phyloP scores from a whole-genome alignment of 768 basidiomycete species.

The Lactarius trivialis region DNA sequence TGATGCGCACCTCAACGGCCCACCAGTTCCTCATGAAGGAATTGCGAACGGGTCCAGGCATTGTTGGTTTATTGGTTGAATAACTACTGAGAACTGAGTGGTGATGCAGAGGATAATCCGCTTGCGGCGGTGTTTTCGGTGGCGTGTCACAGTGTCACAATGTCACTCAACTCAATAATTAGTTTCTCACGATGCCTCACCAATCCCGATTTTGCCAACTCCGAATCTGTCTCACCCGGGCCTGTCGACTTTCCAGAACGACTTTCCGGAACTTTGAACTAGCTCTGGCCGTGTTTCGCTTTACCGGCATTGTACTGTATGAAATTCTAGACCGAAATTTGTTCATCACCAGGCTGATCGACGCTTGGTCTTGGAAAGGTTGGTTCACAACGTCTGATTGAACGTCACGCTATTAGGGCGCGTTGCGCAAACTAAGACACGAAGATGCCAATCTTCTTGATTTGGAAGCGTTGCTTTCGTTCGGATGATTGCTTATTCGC shows the following conservation, averaged over 20 bases:
- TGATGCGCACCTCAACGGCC: slow-evolving; percentile 21
- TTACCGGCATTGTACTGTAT: background rate
- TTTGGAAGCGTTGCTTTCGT: background rate
- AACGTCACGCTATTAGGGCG: too few relatives aligned
- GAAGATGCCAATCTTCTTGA: background rate
- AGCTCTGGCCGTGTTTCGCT: background rate
- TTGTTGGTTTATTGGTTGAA: background rate
- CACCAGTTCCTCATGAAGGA: slow-evolving; percentile 23
- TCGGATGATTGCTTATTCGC: background rate
- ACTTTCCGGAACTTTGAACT: background rate
- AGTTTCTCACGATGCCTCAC: background rate
- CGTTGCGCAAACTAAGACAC: background rate
- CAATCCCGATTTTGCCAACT: background rate
- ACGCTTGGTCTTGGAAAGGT: background rate
- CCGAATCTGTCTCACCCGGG: background rate
- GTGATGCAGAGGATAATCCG: background rate
- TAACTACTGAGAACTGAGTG: slow-evolving; percentile 1
- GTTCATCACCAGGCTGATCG: background rate
- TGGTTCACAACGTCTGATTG: background rate
- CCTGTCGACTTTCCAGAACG: background rate
- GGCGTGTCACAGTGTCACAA: background rate
- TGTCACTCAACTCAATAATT: background rate
- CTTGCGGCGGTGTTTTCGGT: slow-evolving; percentile 2
- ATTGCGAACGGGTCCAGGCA: slow-evolving; percentile 12
- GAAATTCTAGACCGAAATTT: background rate